Evolutionary conservation across 1,284 basidiomycete species (phyloP).

Genomic region (Chalciporus sp.): DNA sequence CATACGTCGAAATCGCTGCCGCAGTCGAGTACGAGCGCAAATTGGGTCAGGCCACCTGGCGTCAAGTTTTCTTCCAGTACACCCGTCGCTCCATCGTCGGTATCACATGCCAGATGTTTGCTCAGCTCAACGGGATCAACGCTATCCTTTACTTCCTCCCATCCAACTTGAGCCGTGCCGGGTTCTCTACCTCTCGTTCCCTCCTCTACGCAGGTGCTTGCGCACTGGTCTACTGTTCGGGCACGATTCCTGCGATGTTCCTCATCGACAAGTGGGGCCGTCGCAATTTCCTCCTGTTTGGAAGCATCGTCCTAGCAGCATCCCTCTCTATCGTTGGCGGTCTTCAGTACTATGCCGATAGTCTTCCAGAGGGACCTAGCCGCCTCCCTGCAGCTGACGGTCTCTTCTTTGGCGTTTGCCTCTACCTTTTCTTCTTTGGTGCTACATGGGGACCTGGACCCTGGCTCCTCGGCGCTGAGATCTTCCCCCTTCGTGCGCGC

Average conservation of each 20-base stretch:
- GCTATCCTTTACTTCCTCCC: conserved; percentile 60
- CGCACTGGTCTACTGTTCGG: conserved; percentile 58
- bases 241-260: conserved; percentile 59
- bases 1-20: conserved; percentile 45
- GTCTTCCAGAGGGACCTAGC: conserved; percentile 39
- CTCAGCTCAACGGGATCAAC: conserved; percentile 61
- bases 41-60: conserved; percentile 46
- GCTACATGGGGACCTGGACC: conserved; percentile 68
- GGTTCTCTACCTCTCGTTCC: conserved; percentile 46
- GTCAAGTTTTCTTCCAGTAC: conserved; percentile 49
- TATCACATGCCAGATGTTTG: conserved; percentile 55
- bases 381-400: conserved; percentile 46
- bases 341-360: conserved; percentile 44
- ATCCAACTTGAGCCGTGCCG: conserved; percentile 51
- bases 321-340: conserved; percentile 47
- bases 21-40: conserved; percentile 44
- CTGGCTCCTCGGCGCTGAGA: conserved; percentile 61
- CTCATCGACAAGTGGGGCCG: conserved; percentile 59
- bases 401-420: conserved; percentile 45
- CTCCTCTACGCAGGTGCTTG: conserved; percentile 55
- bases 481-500: conserved; percentile 69
- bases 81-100: conserved; percentile 48
- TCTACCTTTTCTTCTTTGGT: conserved; percentile 50
- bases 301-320: conserved; percentile 44
- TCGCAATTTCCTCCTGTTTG: conserved; percentile 50